phyloP scores from a whole-genome alignment of 805 yeast species.

The Candida tammaniensis region DNA sequence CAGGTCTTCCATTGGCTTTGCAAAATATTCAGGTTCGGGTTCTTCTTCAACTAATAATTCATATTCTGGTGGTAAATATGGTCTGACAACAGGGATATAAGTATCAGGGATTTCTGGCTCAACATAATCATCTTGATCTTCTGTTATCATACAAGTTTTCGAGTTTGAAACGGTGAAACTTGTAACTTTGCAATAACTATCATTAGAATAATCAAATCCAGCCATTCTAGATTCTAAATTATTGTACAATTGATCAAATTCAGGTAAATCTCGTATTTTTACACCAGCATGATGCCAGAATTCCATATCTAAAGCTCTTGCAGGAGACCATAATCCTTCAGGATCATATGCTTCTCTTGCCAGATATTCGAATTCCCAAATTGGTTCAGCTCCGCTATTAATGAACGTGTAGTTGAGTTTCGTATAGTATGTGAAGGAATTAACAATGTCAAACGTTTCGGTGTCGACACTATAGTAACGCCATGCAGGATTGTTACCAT shows the following conservation, averaged over 20 bases:
- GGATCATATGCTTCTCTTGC: constrained; percentile 59
- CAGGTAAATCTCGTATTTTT: constrained; percentile 37
- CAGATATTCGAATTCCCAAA: constrained; percentile 62
- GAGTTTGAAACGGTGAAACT: constrained; percentile 19
- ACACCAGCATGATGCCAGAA: constrained; percentile 47
- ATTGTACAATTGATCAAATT: constrained; percentile 48
- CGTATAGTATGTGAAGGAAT: constrained; percentile 57
- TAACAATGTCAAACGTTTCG: constrained; percentile 56
- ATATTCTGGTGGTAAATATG: constrained; percentile 15
- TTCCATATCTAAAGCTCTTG: constrained; percentile 60
- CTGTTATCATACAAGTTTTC: constrained; percentile 20
- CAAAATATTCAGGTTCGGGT: neutral
- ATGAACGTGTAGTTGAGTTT: constrained; percentile 54
- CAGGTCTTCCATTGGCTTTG: too few relatives aligned
- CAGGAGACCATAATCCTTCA: constrained; percentile 53
- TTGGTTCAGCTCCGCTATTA: constrained; percentile 54
- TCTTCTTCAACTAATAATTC: neutral
- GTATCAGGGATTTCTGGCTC: constrained; percentile 14
- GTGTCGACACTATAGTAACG: constrained; percentile 67
- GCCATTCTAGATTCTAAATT: constrained; percentile 45
- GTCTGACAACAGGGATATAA: constrained; percentile 15
- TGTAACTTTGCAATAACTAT: constrained; percentile 19
- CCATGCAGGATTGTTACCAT: constrained; percentile 66
- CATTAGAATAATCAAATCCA: constrained; percentile 18
- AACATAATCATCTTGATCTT: constrained; percentile 20